These are phyloP conservation scores for Metschnikowia rubicola DNA, from an alignment of 805 yeast genomes.

Conservation along the genomic window DNA sequence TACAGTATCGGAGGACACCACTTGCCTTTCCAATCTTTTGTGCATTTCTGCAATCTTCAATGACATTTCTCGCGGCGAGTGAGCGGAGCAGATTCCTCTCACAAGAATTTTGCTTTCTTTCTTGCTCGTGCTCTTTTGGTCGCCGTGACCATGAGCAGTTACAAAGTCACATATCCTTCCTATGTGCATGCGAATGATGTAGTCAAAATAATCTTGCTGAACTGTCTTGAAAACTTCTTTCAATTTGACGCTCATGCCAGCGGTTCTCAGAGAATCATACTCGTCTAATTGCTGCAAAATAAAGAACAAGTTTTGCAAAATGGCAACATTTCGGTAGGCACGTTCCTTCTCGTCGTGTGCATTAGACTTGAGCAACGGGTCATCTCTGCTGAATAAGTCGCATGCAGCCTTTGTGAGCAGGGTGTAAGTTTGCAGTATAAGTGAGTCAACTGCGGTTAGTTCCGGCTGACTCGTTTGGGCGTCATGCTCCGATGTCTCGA, in stretches of 20 bases:
- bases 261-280: conserved; percentile 23
- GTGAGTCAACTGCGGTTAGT: conserved; percentile 19
- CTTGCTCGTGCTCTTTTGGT: conserved; percentile 51
- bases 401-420: conserved; percentile 32
- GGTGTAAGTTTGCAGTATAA: conserved; percentile 30
- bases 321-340: conserved; percentile 37
- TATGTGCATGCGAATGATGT: conserved; percentile 43
- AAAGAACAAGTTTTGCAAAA: conserved; percentile 37
- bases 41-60: conserved; percentile 53
- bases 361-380: conserved; percentile 41
- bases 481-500: conserved; percentile 32
- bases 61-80: conserved; percentile 57
- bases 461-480: conserved; percentile 6
- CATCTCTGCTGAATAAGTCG: conserved; percentile 37
- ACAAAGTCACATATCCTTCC: conserved; percentile 69
- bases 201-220: conserved; percentile 32
- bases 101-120: conserved; percentile 61
- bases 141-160: conserved; percentile 53
- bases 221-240: conserved; percentile 27
- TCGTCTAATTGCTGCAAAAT: conserved; percentile 32
- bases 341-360: conserved; percentile 44
- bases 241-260: conserved; percentile 23
- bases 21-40: conserved; percentile 55
- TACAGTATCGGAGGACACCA: conserved; percentile 36
- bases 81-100: conserved; percentile 51